Evolutionary conservation across 306 rosid genomes (phyloP).

Genomic region (Lupinus albus): DNA sequence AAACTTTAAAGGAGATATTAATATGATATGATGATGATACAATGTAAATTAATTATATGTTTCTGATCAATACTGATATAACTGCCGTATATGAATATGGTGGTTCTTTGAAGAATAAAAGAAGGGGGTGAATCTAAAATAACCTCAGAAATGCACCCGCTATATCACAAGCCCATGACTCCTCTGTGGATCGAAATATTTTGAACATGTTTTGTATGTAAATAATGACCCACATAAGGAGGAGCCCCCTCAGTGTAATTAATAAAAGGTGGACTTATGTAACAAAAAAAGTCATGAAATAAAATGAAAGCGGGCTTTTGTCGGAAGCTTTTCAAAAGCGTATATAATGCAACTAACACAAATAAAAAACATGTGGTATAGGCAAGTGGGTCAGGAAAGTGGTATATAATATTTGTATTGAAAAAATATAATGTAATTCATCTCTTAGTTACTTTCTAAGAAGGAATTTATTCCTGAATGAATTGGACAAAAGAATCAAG

Average conservation of each 20-base stretch:
- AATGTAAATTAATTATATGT: too few species aligned
- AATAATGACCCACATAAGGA: background rate
- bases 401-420: too few species aligned
- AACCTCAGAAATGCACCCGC: background rate
- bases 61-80: background rate
- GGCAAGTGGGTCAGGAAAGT: too few species aligned
- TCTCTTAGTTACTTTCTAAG: constrained; percentile 3
- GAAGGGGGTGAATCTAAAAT: background rate
- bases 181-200: background rate
- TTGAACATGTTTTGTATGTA: background rate
- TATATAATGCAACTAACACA: too few species aligned
- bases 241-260: too few species aligned
- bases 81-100: background rate
- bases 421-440: too few species aligned
- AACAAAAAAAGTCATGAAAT: too few species aligned
- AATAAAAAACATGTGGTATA: too few species aligned
- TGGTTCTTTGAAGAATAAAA: background rate
- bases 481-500: constrained; percentile 22
- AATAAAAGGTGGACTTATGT: too few species aligned
- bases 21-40: too few species aligned
- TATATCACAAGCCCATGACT: background rate
- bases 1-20: too few species aligned
- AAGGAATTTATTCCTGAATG: constrained; percentile 15
- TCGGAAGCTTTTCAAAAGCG: background rate
- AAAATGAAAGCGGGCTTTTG: background rate